Evolutionary conservation across 371 early-diverging fungal species (phyloP), one percentile per base, ranked within the genome.

Genomic region (Rhizopus delemar): DNA sequence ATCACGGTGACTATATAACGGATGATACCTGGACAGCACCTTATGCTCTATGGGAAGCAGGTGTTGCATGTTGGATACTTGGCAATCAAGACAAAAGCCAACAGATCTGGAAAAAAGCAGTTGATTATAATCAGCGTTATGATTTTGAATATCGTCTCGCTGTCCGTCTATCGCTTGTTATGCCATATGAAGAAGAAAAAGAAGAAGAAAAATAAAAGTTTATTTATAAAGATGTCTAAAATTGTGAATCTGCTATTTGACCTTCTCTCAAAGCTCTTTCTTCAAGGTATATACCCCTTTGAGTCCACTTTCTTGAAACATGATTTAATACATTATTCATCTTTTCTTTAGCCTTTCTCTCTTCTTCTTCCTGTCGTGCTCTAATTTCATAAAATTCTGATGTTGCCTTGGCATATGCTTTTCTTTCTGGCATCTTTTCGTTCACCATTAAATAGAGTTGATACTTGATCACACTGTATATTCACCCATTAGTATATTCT

Each of bases 321-420:
- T 55, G 50, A 11, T 69, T 54, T 34, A 77, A 55, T 3, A 58
- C 62, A 9, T 66, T 63, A 38, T 51, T 46, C 60, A 77, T 65
- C 70, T 87, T 84, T 64, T 81, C 77, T 60, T 77, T 79, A 13
- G 84, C 86, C 4, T 84, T 76, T 70, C 86, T 82, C 56, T 75
- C 81, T 59, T 87, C 85, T 35, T 83, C 75, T 66, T 92, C 93
- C 62, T 92, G 86, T 51, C 81, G 85, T 51, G 90, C 88, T 53
- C 90, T 85, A 51, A 84, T 68, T 53, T 77, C 69, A 66, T 91
- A 90, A 57, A 91, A 90, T 68, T 88, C 90, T 12, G 74, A 68
- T 8, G 86, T 83, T 28, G 88, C 91, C 60, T 81, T 71, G 8
- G 78, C 83, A 60, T 93, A 93, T 11, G 93, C 91, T 60, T 87